Base-by-base conservation (phyloP, 805 yeast species). In the Yamadazyma takamatsuzukensis region DNA sequence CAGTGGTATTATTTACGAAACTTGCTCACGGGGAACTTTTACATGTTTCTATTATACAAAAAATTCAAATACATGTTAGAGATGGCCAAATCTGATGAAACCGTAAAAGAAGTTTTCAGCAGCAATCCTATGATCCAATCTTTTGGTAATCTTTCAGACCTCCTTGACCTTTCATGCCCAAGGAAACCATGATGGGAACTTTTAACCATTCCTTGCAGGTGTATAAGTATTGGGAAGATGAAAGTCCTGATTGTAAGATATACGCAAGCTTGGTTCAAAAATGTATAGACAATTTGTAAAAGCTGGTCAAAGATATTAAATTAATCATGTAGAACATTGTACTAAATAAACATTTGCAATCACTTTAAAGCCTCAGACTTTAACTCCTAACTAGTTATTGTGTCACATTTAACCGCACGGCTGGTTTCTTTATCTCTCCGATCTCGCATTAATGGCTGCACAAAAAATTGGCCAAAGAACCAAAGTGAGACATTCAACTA, bases 1-100 rank as follows among this genome's bases (percentile, higher is more conserved):
- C 55, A 54, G 42, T 62, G 68, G 68, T 63, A 49, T 40, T 61
- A 58, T 34, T 36, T 63, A 29, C 41, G 70, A 28, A 61, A 59
- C 30, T 27, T 54, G 24, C 47, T 59, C 24, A 43, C 49, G 21
- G 68, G 64, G 4, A 52, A 51, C 38, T 39, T 59, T 19, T 40
- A 41, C 33, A 53, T 54, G 37, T 61, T 51, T 33, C 41, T 59
- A 38, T 36, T 62, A 14, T 60, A 48, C 39, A 52, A 45, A 27
- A 59, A 59, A 33, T 37, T 59, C 5, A 47, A 50, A 12, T 54
- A 49, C 23, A 36, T 52, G 48, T 31, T 53, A 15, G 25, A 28
- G 6, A 10, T n/a, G 5, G 12, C 33, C 12, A 30, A 33, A 18
- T 5, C 25, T 2, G 30, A 26, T 18, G 33, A 21, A 4, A 49